Evolutionary conservation across 371 early-diverging fungal species (phyloP).

Genomic region (Parasitella parasitica): DNA sequence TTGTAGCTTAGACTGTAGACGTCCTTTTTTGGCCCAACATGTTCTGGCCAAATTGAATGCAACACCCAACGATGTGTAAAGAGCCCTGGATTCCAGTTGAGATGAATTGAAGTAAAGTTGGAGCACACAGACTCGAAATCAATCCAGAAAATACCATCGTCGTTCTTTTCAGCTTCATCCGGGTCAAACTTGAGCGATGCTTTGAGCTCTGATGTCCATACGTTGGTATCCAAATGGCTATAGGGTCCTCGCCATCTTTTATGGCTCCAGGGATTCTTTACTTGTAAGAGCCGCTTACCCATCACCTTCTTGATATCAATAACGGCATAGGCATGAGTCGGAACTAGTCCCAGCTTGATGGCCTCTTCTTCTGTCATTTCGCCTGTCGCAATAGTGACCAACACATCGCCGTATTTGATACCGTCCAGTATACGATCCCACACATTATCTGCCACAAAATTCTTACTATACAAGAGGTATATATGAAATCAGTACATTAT

Average conservation of each 20-base stretch:
- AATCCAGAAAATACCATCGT: constrained; percentile 88
- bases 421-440: constrained; percentile 76
- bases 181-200: constrained; percentile 71
- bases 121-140: constrained; percentile 78
- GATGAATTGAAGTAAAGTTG: constrained; percentile 81
- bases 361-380: constrained; percentile 73
- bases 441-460: constrained; percentile 64
- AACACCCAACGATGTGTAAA: constrained; percentile 64
- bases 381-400: constrained; percentile 70
- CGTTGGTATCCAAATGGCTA: constrained; percentile 67
- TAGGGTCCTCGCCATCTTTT: constrained; percentile 83
- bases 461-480: constrained; percentile 28
- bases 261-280: constrained; percentile 93
- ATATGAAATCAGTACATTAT: too few relatives aligned
- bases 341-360: constrained; percentile 72
- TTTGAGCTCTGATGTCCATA: constrained; percentile 75
- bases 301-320: constrained; percentile 49
- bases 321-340: constrained; percentile 90
- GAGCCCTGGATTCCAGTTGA: constrained; percentile 85
- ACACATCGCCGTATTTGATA: constrained; percentile 63
- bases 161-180: constrained; percentile 57
- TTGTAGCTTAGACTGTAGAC: constrained; percentile 70
- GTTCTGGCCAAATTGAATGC: constrained; percentile 66
- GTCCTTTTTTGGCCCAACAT: constrained; percentile 65
- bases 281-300: constrained; percentile 49